Base-by-base conservation (phyloP, 2,329 filamentous ascomycete genomes). In the Trichoderma hamatum region DNA sequence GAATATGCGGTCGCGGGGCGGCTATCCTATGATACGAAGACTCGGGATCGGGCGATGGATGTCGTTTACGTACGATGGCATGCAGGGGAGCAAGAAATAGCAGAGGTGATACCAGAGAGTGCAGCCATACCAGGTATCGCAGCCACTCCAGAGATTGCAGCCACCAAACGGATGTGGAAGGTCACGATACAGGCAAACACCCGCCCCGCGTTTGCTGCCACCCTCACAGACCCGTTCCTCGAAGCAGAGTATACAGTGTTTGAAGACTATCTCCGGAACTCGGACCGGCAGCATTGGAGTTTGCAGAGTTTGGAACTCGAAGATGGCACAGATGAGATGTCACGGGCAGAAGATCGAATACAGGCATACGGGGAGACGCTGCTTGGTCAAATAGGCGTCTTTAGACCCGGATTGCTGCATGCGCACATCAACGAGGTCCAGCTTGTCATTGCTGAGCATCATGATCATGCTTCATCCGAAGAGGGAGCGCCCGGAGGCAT, bases 191-290 rank as follows among this genome's bases (percentile, higher is more conserved):
- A 72, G 14, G 59, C 73, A 62, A 74, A 75, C 69, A 66, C 72
- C 46, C 24, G 67, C 24, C 55, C 70, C 16, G 46, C 71, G 16
- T 59, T 32, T 10, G 46, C n/a, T 30, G 30, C 64, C 6, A 68
- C 66, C 52, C 74, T 76, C 14, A 61, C 68, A 46, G 75, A 76
- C 56, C 75, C 75, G 5, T 75, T 76, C 26, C 52, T 71, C 28
- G 72, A 73, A 52, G 56, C 43, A n/a, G 71, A 76, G 36, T 76
- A 76, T 54, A 71, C 68, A 19, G 65, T 76, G 59, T 73, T 76
- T 43, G 75, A 76, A 63, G 54, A 71, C 32, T 75, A 76, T 55
- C 71, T 76, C n/a, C 72, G 71, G 21, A 72, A 70, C 61, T 73
- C 74, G 21, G 75, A 75, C 52, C 64, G 70, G 6, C 71, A 72